Evolutionary conservation across 306 rosid genomes (phyloP), one percentile per base, ranked within the genome.

Genomic region (Malus sylvestris): DNA sequence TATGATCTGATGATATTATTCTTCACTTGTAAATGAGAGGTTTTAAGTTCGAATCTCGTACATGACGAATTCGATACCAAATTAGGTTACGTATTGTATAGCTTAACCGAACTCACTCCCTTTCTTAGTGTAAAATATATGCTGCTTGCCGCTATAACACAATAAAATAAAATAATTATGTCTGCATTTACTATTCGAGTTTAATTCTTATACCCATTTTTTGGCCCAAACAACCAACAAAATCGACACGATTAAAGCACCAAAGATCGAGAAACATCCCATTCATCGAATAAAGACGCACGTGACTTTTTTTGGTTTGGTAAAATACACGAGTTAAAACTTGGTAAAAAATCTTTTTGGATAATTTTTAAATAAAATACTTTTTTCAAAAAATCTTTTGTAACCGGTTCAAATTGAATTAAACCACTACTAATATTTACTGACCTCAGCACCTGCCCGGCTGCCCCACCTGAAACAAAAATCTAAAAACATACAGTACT

Each of bases 101-200:
- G 9, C 0, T 35, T 35, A 35, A 2, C 9, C 9, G 0, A 35
- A 35, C 40, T 35, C 40, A 35, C 1, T 6, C 0, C 0, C 0
- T 35, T 35, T 35, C 2, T 35, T 35, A 35, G 0, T 35, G 2
- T 35, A 35, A 35, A 35, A 35, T 35, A 35, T 35, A 6, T 6
- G 2, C 9, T 0, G 6, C 6, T 32, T 32, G 1, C 35, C 8
- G 2, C 9, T 35, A 6, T 35, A 6, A 35, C 2, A 8, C 9
- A 35, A 6, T 6, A 1, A 6, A 0, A 35, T 1, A 35, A 35
- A 35, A 35, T 35, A 35, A 35, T 35, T 6, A 35, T 6, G 40
- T 35, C 2, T 35, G 1, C 7, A 35, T 6, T 35, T 35, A 35
- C 40, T 1, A 6, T 3, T 2, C 1, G 9, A 35, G 40, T 35